phyloP scores from a whole-genome alignment of 441 rosid genomes.

The Populus hybrid region DNA sequence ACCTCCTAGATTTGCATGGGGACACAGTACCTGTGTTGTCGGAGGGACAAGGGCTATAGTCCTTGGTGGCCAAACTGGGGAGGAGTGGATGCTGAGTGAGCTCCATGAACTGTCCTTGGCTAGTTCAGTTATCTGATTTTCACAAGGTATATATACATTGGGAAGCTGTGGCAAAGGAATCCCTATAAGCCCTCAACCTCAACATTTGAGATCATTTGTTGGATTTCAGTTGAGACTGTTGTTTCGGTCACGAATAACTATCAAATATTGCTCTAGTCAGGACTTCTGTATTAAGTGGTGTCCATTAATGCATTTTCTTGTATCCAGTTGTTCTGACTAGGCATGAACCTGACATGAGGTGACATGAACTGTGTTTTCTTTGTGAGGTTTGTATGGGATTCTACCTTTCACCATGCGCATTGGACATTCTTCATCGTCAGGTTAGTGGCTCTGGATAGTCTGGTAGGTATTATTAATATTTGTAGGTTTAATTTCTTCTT shows the following conservation, averaged over 20 bases:
- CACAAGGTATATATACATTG: not conserved
- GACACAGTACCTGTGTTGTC: slow-evolving; percentile 93
- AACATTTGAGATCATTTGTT: slow-evolving; percentile 18
- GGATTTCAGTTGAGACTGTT: slow-evolving; percentile 17
- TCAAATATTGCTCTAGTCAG: slow-evolving; percentile 23
- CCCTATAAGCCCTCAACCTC: slow-evolving; percentile 5
- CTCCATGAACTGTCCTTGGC: slow-evolving; percentile 79
- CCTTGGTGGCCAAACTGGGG: slow-evolving; percentile 78
- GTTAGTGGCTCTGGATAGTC: slow-evolving; percentile 29
- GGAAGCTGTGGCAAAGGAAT: slow-evolving; percentile 7
- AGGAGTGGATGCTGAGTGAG: slow-evolving; percentile 43
- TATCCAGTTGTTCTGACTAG: slow-evolving; percentile 28
- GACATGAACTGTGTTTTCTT: slow-evolving; percentile 20
- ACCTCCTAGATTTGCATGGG: slow-evolving; percentile 96
- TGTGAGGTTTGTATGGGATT: slow-evolving; percentile 30
- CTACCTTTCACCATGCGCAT: slow-evolving; percentile 13
- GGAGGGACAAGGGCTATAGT: slow-evolving; percentile 90
- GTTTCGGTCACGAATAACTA: slow-evolving; percentile 28
- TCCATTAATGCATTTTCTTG: slow-evolving; percentile 28
- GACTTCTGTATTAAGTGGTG: slow-evolving; percentile 21
- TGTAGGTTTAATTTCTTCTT: slow-evolving; percentile 17
- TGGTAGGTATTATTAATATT: slow-evolving; percentile 25
- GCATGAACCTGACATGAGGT: slow-evolving; percentile 28
- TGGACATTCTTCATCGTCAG: slow-evolving; percentile 30
- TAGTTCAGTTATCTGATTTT: slow-evolving; percentile 45